Evolutionary conservation across 2,329 filamentous ascomycete genomes (phyloP).

Genomic region (Talaromyces sp.): DNA sequence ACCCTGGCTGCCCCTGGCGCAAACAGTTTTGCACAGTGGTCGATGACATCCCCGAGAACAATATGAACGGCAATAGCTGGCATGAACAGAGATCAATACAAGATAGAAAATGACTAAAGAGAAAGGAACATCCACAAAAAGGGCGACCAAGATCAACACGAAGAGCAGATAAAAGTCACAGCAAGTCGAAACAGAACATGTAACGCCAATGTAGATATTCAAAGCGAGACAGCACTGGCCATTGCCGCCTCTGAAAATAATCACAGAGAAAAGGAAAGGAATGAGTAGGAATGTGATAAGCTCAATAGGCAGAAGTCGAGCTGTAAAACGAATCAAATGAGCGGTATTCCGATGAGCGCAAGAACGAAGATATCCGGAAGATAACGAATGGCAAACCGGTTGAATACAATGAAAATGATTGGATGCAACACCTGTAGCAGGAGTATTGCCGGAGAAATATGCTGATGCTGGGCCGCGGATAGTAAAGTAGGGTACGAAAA

Average conservation of each 20-base stretch:
- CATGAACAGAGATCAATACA: neutral
- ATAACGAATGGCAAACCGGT: neutral
- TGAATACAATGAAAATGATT: neutral
- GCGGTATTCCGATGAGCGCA: slow-evolving; percentile 12
- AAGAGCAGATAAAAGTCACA: slow-evolving; percentile 16
- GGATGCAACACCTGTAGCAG: slow-evolving; percentile 7
- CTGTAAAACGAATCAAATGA: slow-evolving; percentile 8
- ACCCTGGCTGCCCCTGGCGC: neutral
- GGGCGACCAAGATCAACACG: slow-evolving; percentile 20
- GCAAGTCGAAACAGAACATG: slow-evolving; percentile 23
- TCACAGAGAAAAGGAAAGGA: slow-evolving; percentile 17
- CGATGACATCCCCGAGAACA: neutral
- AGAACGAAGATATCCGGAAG: slow-evolving; percentile 5
- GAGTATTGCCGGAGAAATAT: neutral
- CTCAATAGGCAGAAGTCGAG: slow-evolving; percentile 7
- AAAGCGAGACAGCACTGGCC: slow-evolving; percentile 10
- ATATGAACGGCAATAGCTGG: neutral
- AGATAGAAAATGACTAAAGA: neutral
- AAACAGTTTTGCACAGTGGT: slow-evolving; percentile 1
- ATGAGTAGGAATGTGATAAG: slow-evolving; percentile 7
- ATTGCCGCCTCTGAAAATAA: slow-evolving; percentile 13
- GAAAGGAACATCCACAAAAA: slow-evolving; percentile 11
- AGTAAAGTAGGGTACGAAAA: neutral
- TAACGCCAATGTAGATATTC: slow-evolving; percentile 23
- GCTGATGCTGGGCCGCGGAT: neutral